These are phyloP conservation scores for Micromonas pusilla DNA, from an alignment of 139 green algal species.

Conservation along the genomic window DNA sequence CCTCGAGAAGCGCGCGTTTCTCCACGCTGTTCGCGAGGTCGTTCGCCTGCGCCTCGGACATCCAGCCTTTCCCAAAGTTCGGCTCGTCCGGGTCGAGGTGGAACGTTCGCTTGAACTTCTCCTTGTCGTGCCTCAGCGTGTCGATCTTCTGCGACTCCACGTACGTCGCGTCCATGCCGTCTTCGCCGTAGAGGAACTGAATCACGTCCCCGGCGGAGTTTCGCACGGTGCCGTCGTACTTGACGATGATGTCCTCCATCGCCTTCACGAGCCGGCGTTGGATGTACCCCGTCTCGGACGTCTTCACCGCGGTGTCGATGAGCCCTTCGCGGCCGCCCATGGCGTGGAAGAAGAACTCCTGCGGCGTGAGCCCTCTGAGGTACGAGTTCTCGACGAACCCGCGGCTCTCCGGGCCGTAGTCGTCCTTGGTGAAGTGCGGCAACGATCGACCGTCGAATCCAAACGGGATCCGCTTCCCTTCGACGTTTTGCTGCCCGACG, in stretches of 20 bases:
- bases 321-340: slow-evolving; percentile 98
- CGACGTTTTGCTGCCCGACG: slow-evolving; percentile 99
- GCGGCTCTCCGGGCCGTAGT: slow-evolving; percentile 87
- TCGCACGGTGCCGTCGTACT: slow-evolving; percentile 92
- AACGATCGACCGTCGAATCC: slow-evolving; percentile 86
- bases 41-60: slow-evolving; percentile 37
- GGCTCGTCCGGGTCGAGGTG: slow-evolving; percentile 50
- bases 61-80: slow-evolving; percentile 38
- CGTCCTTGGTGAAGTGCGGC: slow-evolving; percentile 94
- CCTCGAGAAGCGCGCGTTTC: not conserved
- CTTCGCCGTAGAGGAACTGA: slow-evolving; percentile 99
- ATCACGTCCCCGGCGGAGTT: slow-evolving; percentile 71
- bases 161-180: slow-evolving; percentile 91
- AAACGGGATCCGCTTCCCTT: slow-evolving; percentile 97
- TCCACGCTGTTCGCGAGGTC: slow-evolving; percentile 5
- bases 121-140: slow-evolving; percentile 53
- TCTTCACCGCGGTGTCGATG: slow-evolving; percentile 99
- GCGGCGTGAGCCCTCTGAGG: slow-evolving; percentile 83
- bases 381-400: slow-evolving; percentile 99
- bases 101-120: slow-evolving; percentile 50
- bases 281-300: slow-evolving; percentile 71
- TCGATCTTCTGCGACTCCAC: slow-evolving; percentile 88
- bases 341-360: slow-evolving; percentile 99
- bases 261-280: slow-evolving; percentile 89
- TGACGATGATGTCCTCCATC: slow-evolving; percentile 96